phyloP scores from a whole-genome alignment of 2,329 filamentous ascomycete genomes.

The Drechmeria coniospora region DNA sequence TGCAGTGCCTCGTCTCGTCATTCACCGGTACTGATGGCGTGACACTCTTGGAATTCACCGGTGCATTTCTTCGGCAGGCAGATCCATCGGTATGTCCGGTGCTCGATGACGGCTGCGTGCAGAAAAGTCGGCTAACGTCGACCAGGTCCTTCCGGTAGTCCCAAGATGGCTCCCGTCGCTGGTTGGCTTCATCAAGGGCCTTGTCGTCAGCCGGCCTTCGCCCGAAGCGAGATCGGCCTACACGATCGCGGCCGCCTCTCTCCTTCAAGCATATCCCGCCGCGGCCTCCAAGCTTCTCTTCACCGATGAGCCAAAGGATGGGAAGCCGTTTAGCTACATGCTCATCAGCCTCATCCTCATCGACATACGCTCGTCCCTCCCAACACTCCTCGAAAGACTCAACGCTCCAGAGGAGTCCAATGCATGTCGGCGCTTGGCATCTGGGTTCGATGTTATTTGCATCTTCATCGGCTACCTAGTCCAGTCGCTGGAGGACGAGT shows the following conservation, averaged over 20 bases:
- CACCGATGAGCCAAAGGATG: constrained; percentile 21
- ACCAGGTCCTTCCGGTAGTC: constrained; percentile 29
- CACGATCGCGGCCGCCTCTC: constrained; percentile 39
- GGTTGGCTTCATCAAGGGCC: constrained; percentile 31
- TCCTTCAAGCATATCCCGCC: constrained; percentile 39
- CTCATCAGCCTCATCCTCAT: constrained; percentile 50
- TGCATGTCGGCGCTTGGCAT: constrained; percentile 38
- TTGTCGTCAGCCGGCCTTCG: constrained; percentile 40
- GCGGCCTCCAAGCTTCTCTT: constrained; percentile 36
- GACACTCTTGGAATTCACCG: constrained; percentile 42
- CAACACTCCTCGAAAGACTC: constrained; percentile 41
- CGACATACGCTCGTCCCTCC: constrained; percentile 48
- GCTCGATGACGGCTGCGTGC: not conserved
- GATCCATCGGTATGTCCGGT: constrained; percentile 26
- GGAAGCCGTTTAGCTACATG: constrained; percentile 44
- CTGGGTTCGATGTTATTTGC: constrained; percentile 46
- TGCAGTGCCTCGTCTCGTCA: constrained; percentile 32
- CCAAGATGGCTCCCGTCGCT: constrained; percentile 38
- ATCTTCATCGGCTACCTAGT: constrained; percentile 44
- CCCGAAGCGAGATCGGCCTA: constrained; percentile 40
- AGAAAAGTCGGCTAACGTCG: not conserved
- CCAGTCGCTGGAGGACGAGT: constrained; percentile 34
- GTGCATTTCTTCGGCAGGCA: constrained; percentile 32
- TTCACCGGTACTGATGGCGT: constrained; percentile 46
- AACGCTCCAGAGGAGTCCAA: constrained; percentile 36